Conservation (phyloP, 2,329 filamentous ascomycete genomes). For the Rhynchosporium agropyri region DNA sequence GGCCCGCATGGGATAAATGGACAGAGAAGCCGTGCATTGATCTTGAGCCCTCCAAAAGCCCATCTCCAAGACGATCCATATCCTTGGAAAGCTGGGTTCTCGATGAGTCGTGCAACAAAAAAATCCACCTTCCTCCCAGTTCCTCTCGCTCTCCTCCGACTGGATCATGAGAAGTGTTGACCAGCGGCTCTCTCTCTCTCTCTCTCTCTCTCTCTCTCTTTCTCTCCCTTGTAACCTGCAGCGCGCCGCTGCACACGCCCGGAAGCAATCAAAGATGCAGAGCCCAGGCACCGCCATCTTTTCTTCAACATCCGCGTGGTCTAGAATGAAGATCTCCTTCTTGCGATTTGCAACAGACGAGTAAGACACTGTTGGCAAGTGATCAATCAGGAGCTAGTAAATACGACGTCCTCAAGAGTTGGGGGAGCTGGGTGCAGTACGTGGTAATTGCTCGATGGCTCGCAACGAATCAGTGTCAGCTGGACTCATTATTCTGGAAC, state of each 20-base stretch:
- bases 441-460: not conserved
- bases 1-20: constrained; percentile 8
- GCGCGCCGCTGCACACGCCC: constrained; percentile 13
- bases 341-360: constrained; percentile 18
- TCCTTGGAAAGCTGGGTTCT: constrained; percentile 11
- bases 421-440: not conserved
- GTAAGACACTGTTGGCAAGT: no score
- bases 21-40: constrained; percentile 4
- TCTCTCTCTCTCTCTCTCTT: no score
- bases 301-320: not conserved
- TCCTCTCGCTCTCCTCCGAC: not conserved
- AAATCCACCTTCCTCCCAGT: not conserved
- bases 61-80: not conserved
- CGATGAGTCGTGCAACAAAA: constrained; percentile 10
- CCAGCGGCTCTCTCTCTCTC: not conserved
- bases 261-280: constrained; percentile 10
- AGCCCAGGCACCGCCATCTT: constrained; percentile 1
- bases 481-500: constrained; percentile 13
- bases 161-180: constrained; percentile 10
- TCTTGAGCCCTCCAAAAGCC: constrained; percentile 13
- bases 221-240: constrained; percentile 1
- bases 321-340: constrained; percentile 9
- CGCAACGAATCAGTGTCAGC: constrained; percentile 7
- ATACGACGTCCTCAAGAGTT: not conserved
- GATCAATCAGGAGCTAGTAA: constrained; percentile 10